Percentiles rank a stretch among this genome's conserved stretches.
Conservation (phyloP, 1,139 yeast species). For the Eremothecium gossypii region DNA sequence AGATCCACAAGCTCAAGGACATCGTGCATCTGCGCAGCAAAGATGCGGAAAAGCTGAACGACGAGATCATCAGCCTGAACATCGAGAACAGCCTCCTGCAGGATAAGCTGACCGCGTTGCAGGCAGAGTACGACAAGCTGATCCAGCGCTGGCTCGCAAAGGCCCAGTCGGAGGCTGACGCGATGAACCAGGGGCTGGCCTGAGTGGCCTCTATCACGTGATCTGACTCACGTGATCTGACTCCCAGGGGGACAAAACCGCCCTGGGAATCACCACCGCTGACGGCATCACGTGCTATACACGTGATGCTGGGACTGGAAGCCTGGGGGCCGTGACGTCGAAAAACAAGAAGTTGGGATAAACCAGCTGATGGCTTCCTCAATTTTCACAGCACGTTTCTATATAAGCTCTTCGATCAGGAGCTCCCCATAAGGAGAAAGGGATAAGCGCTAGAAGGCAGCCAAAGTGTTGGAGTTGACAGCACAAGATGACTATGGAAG, state of each 20-base stretch:
- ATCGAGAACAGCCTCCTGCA: conserved; percentile 60
- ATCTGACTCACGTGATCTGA: no score
- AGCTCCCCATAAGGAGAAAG: not conserved
- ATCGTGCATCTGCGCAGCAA: conserved; percentile 46
- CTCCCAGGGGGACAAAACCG: no score
- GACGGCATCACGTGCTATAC: no score
- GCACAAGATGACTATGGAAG: conserved; percentile 18
- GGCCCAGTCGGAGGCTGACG: conserved; percentile 50
- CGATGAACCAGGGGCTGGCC: conserved; percentile 37
- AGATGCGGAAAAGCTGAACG: conserved; percentile 55
- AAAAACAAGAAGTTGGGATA: not conserved
- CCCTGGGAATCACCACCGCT: no score
- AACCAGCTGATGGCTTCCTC: conserved; percentile 4
- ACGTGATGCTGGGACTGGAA: no score
- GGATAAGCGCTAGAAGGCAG: not conserved
- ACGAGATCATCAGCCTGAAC: conserved; percentile 59
- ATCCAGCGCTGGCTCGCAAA: conserved; percentile 54
- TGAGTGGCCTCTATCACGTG: not conserved
- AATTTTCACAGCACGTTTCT: not conserved
- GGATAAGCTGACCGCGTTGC: conserved; percentile 35
- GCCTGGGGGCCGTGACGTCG: no score
- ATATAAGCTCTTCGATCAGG: not conserved
- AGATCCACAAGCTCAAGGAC: conserved; percentile 22
- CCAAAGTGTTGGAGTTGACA: not conserved
- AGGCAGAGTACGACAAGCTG: conserved; percentile 43